Base-by-base conservation (phyloP, 2,329 filamentous ascomycete species). In the Fusarium sp. region DNA sequence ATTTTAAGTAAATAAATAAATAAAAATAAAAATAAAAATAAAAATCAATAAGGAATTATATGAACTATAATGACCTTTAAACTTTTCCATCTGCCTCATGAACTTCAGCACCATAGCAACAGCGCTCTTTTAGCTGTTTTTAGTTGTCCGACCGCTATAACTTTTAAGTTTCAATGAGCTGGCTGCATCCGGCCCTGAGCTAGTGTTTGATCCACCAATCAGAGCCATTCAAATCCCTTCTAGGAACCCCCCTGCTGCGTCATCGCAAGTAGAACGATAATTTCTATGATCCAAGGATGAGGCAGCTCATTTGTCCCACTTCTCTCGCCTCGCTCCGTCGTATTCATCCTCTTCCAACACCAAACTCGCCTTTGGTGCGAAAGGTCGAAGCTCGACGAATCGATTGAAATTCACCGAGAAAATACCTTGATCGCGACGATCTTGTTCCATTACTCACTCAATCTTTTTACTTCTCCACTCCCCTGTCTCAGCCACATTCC, bases 311-410 rank as follows among this genome's bases (percentile, higher is more conserved):
- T 61, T 42, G 62, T 66, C 53, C 57, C 62, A 53, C 61, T 61
- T 59, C 25, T 50, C 47, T 49, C 37, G 49, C 56, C 55, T 44
- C 36, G 36, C 7, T 10, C 19, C 33, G 27, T 53, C 36, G 31
- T 10, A 7, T 29, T 54, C 49, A 53, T 63, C 45, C 37, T 54
- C 64, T 52, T 54, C 50, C 8, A 25, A 25, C 23, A 63, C 45
- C 61, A 63, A 57, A 49, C 43, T 62, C 61, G 61, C 61, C 57
- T 39, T 59, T 39, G 53, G 64, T 63, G 64, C 61, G 64, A 57
- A 53, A 60, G 64, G 57, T 65, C 42, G n/a, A 39, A 37, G 50
- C 45, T 49, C 38, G 39, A 41, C 38, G 33, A 56, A 23, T 44
- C 35, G 31, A 36, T 10, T 42, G n/a, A 50, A 46, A 39, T 58